Conservation (phyloP, 23 red algal genomes). For the Chondrus crispus region DNA sequence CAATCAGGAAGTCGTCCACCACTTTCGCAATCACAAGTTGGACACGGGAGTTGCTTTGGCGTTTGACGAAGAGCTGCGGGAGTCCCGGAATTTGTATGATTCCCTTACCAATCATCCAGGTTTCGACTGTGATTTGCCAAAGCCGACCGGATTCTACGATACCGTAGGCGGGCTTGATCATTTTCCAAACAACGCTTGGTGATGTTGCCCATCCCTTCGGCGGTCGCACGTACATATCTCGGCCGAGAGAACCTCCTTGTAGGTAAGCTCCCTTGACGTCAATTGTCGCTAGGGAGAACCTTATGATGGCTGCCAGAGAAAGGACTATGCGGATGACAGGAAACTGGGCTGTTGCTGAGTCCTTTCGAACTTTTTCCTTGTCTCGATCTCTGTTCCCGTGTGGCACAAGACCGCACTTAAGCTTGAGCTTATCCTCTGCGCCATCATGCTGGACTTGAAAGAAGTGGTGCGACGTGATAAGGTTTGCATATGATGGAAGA, state of each 20-base stretch:
- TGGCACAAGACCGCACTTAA: not conserved
- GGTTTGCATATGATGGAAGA: not conserved
- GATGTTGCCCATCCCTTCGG: not conserved
- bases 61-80: conserved; percentile 16
- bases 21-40: conserved; percentile 19
- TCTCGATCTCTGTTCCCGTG: not conserved
- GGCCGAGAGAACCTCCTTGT: not conserved
- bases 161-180: conserved; percentile 22
- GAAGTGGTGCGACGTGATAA: not conserved
- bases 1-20: conserved; percentile 22
- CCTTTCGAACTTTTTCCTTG: not conserved
- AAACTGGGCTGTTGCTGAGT: conserved; percentile 13
- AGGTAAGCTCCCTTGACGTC: conserved; percentile 22
- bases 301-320: not conserved
- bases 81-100: not conserved
- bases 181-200: conserved; percentile 18
- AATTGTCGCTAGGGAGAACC: not conserved
- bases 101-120: not conserved
- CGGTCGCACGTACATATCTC: not conserved
- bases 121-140: conserved; percentile 24
- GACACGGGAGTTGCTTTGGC: not conserved
- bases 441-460: not conserved
- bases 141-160: conserved; percentile 27
- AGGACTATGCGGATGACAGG: conserved; percentile 1
- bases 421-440: not conserved